A percentile compares a stretch with the other conserved stretches of the same genome.
Conservation (phyloP, 768 basidiomycete species). For the Termitomyces sp. region DNA sequence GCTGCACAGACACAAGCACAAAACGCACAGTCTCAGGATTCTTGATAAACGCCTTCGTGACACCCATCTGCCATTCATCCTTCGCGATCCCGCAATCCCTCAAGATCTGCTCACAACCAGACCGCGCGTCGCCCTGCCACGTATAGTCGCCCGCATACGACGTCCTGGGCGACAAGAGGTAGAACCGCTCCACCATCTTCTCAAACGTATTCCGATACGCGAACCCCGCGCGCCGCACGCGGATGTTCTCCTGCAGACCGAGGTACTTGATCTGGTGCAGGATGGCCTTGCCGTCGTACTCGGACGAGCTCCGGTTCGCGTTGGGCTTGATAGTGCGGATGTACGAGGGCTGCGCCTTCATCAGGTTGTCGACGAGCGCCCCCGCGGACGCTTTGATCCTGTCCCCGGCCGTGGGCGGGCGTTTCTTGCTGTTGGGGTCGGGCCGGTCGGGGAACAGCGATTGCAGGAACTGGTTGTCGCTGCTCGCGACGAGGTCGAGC, state of each 20-base stretch:
- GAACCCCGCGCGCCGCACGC: conserved; percentile 95
- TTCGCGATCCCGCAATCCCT: conserved; percentile 93
- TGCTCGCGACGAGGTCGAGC: conserved; percentile 79
- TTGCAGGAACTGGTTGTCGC: conserved; percentile 83
- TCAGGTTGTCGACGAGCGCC: conserved; percentile 94
- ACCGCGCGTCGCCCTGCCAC: conserved; percentile 87
- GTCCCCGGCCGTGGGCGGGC: conserved; percentile 96
- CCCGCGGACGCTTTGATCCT: conserved; percentile 97
- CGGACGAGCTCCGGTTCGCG: conserved; percentile 86
- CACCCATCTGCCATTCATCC: conserved; percentile 99
- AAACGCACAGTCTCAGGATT: conserved; percentile 88
- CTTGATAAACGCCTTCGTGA: conserved; percentile 98
- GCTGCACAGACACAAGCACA: not conserved
- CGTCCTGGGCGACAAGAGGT: conserved; percentile 88
- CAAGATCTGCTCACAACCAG: conserved; percentile 89
- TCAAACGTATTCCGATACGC: conserved; percentile 98
- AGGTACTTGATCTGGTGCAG: conserved; percentile 99
- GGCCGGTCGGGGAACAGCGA: conserved; percentile 89
- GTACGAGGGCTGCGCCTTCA: conserved; percentile 96
- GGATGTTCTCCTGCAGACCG: conserved; percentile 96
- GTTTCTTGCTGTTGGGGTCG: conserved; percentile 95
- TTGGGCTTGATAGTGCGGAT: conserved; percentile 99
- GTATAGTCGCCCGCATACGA: conserved; percentile 99
- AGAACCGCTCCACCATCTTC: conserved; percentile 99
- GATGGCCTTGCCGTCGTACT: conserved; percentile 93